phyloP scores from a whole-genome alignment of 2,329 filamentous ascomycete genomes.

The Scytalidium sp. region DNA sequence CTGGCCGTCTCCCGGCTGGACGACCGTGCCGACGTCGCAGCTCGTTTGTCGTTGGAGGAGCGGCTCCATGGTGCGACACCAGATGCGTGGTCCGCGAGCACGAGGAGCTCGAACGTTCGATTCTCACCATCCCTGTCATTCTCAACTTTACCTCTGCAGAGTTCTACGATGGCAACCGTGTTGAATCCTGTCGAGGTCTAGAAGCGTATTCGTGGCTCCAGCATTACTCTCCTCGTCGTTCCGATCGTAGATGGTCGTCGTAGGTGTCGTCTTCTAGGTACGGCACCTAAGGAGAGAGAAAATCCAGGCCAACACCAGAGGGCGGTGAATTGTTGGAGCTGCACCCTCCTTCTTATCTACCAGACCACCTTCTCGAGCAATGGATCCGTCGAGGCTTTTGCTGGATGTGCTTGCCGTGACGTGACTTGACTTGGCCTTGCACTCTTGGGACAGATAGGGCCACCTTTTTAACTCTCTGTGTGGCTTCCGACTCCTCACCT shows the following conservation, averaged over 20 bases:
- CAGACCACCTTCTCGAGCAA: too few relatives aligned
- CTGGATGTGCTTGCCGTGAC: too few relatives aligned
- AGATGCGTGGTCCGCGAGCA: neutral
- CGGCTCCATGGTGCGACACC: neutral
- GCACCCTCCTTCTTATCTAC: too few relatives aligned
- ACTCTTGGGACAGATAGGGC: too few relatives aligned
- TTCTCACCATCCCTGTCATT: neutral
- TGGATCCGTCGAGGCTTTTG: too few relatives aligned
- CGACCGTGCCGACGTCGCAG: neutral
- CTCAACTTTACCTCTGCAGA: neutral
- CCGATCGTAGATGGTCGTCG: too few relatives aligned
- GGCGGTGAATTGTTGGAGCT: too few relatives aligned
- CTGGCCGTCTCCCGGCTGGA: neutral
- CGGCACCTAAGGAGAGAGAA: too few relatives aligned
- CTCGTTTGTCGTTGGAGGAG: neutral
- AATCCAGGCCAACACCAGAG: too few relatives aligned
- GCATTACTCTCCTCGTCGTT: neutral
- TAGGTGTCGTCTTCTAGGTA: too few relatives aligned
- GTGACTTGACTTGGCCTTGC: too few relatives aligned
- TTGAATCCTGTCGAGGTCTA: neutral
- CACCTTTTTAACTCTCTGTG: too few relatives aligned
- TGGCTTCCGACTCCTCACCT: neutral
- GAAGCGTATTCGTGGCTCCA: neutral
- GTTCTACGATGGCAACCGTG: neutral
- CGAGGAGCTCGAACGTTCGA: neutral